Percentiles rank a stretch among this genome's conserved stretches.
phyloP scores from a whole-genome alignment of 2,329 filamentous ascomycete genomes.

The Arthrocladium fulminans region DNA sequence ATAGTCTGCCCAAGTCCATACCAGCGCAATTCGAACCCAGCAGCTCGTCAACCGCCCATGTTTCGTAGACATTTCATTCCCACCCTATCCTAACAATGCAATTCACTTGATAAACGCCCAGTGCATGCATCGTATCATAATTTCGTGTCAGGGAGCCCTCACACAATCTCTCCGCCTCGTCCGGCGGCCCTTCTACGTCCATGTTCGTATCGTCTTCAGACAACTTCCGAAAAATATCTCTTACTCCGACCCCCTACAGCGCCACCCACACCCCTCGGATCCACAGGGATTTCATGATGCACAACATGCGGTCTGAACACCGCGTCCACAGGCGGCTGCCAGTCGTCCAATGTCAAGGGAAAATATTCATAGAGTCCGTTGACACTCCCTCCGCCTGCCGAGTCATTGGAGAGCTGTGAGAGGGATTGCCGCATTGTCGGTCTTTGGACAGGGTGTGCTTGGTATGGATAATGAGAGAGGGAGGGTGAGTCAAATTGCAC shows the following conservation, averaged over 20 bases:
- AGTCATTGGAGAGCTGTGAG: neutral
- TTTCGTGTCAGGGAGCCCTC: too few relatives aligned
- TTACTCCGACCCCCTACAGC: slow-evolving; percentile 17
- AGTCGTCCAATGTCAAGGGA: slow-evolving; percentile 81
- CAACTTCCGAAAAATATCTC: slow-evolving; percentile 22
- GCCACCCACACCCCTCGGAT: slow-evolving; percentile 15
- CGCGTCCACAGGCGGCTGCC: slow-evolving; percentile 80
- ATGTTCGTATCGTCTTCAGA: too few relatives aligned
- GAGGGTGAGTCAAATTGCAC: neutral
- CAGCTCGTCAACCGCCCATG: too few relatives aligned
- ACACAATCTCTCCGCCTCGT: too few relatives aligned
- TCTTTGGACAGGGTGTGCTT: neutral
- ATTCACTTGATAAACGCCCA: too few relatives aligned
- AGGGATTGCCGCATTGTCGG: neutral
- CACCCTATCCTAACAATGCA: too few relatives aligned
- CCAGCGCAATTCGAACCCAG: too few relatives aligned
- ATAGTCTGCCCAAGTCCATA: too few relatives aligned
- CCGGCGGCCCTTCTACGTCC: too few relatives aligned
- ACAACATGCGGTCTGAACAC: slow-evolving; percentile 89
- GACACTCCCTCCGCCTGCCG: slow-evolving; percentile 31
- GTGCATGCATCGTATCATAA: too few relatives aligned
- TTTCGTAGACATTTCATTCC: too few relatives aligned
- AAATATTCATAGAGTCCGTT: slow-evolving; percentile 94
- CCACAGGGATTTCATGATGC: slow-evolving; percentile 51
- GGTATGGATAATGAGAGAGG: neutral